phyloP scores from a whole-genome alignment of 2,329 filamentous ascomycete species.

The Neophaeococcomyces aloes region DNA sequence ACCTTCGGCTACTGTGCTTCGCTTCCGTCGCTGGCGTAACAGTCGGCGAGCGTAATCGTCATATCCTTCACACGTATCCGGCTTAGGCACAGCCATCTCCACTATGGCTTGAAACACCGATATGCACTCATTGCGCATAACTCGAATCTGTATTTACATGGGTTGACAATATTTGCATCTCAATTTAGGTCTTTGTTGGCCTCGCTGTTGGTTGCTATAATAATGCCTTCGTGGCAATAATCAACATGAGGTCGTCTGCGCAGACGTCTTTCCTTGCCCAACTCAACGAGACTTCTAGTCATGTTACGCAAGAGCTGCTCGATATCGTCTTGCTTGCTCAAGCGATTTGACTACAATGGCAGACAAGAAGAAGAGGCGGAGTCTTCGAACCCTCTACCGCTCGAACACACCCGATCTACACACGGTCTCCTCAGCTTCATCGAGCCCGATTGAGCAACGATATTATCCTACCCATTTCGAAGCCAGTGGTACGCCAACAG shows the following conservation, averaged over 20 bases:
- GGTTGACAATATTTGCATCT: conserved; percentile 6
- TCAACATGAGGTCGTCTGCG: neutral
- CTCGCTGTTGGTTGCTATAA: neutral
- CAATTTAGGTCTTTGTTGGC: conserved; percentile 3
- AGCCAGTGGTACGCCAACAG: conserved; percentile 22
- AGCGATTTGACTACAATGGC: conserved; percentile 14
- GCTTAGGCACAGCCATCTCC: neutral
- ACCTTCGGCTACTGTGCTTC: no score
- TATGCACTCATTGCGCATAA: neutral
- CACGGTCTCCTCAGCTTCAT: conserved; percentile 13
- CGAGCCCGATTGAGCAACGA: conserved; percentile 26
- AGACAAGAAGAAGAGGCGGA: conserved; percentile 26
- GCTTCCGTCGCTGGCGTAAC: no score
- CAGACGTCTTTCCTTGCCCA: no score
- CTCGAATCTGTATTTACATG: neutral
- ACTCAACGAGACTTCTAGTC: no score
- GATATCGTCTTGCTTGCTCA: neutral
- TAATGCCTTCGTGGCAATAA: neutral
- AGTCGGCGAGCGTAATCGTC: no score
- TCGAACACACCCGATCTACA: conserved; percentile 7
- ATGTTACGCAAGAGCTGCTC: conserved; percentile 1
- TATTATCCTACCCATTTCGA: conserved; percentile 23
- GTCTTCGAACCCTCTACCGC: conserved; percentile 25
- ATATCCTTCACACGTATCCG: no score
- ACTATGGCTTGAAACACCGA: neutral